A percentile compares a stretch with the other conserved stretches of the same genome.
These are phyloP conservation scores for Yamadazyma nakazawae DNA, from an alignment of 805 yeast species.

Conservation along the genomic window DNA sequence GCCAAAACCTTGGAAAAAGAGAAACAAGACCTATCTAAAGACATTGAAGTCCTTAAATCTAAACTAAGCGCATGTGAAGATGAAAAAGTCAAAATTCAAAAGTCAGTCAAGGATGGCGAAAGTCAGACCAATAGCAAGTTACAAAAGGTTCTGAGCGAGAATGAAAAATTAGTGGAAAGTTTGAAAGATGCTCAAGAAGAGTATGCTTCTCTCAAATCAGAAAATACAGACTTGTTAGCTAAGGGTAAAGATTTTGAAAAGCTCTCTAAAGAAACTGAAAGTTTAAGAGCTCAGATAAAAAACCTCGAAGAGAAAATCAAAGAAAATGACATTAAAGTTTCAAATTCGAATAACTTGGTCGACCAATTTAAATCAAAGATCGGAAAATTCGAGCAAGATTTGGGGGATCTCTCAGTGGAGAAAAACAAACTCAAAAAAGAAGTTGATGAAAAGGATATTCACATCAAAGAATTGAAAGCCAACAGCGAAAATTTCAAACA, in stretches of 20 bases:
- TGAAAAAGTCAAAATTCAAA: neutral
- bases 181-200: neutral
- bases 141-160: neutral
- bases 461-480: neutral
- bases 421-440: neutral
- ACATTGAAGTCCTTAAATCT: neutral
- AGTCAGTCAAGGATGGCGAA: neutral
- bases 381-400: neutral
- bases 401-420: neutral
- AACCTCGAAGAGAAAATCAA: neutral
- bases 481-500: neutral
- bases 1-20: neutral
- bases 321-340: neutral
- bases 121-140: neutral
- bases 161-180: conserved; percentile 1
- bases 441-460: neutral
- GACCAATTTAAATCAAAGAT: neutral
- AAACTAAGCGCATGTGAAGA: neutral
- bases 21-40: neutral
- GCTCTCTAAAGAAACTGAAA: neutral
- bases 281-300: neutral
- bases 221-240: neutral
- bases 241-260: neutral
- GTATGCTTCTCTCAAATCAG: neutral
- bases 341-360: neutral